Evolutionary conservation across 129 eudicot genomes (phyloP).

Genomic region (Lonicera japonica): DNA sequence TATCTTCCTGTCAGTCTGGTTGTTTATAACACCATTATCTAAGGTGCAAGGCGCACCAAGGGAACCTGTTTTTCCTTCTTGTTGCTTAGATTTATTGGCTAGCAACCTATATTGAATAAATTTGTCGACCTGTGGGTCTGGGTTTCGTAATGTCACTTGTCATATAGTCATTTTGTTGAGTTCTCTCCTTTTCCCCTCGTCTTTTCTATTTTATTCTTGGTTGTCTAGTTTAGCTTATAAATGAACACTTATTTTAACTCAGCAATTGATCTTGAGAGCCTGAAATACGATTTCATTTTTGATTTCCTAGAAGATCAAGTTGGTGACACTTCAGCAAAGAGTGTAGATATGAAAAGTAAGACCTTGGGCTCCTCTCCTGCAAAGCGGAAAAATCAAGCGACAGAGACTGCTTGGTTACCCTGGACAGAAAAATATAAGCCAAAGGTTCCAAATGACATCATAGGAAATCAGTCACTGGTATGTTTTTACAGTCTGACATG

Average conservation of each 20-base stretch:
- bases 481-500: constrained; percentile 10
- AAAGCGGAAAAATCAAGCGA: constrained; percentile 30
- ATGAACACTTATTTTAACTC: not conserved
- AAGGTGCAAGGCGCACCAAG: not conserved
- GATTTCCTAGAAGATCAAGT: constrained; percentile 37
- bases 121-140: too few relatives aligned
- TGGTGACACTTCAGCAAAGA: constrained; percentile 28
- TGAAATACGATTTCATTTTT: not conserved
- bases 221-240: not conserved
- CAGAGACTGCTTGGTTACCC: constrained; percentile 39
- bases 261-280: not conserved
- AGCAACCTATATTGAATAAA: not conserved
- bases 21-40: not conserved
- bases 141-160: too few relatives aligned
- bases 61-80: not conserved
- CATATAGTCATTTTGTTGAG: too few relatives aligned
- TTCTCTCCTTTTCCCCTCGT: too few relatives aligned
- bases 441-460: constrained; percentile 59
- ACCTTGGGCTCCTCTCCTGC: constrained; percentile 33
- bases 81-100: not conserved
- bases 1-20: not conserved
- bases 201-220: not conserved
- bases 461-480: constrained; percentile 87
- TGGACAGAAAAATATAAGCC: constrained; percentile 96
- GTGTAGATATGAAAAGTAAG: constrained; percentile 23